Base-by-base conservation (phyloP, 306 rosid species). In the Gastrolobium bilobum region DNA sequence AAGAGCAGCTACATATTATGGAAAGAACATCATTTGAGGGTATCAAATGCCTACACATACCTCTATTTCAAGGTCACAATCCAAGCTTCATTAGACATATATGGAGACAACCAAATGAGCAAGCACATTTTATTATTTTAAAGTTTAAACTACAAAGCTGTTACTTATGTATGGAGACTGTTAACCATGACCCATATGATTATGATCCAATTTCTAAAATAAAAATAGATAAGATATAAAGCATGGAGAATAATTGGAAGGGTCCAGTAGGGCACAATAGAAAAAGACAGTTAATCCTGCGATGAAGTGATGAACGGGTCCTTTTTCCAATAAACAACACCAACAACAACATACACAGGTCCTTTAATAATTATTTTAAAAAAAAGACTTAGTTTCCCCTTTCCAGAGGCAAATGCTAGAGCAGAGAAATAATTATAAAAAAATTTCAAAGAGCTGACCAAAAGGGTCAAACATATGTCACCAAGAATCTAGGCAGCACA, bases 401-500 rank as follows among this genome's bases (percentile, higher is more conserved):
- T 65, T 64, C 10, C 20, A 39, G 20, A 62, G 42, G n/a, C 33
- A 44, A 40, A 77, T 43, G 66, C 33, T 3, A 76, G n/a, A 51
- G 15, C 34, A 53, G 20, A 53, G 14, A 54, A 81, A 77, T 26
- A 72, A 4, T 29, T 4, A 43, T 4, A 73, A 44, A 67, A 38
- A 73, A 56, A 57, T 10, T 59, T 54, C 48, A 66, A 73, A 74
- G 13, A 57, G 64, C 47, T 64, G 61, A 73, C 40, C 33, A 73
- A 74, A 67, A 65, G 69, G 71, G 60, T 60, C 81, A 76, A 42
- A 47, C 33, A 59, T 4, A 59, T 75, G 79, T 47, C 79, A 85
- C 20, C 66, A 40, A 69, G 5, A 79, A 65, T 52, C 67, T 63
- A 33, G 56, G 47, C 82, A 82, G 56, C 48, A 64, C 37, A 59